Evolutionary conservation across 352 stramenopile genomes (phyloP).

Genomic region (Globisporangium perplexum): DNA sequence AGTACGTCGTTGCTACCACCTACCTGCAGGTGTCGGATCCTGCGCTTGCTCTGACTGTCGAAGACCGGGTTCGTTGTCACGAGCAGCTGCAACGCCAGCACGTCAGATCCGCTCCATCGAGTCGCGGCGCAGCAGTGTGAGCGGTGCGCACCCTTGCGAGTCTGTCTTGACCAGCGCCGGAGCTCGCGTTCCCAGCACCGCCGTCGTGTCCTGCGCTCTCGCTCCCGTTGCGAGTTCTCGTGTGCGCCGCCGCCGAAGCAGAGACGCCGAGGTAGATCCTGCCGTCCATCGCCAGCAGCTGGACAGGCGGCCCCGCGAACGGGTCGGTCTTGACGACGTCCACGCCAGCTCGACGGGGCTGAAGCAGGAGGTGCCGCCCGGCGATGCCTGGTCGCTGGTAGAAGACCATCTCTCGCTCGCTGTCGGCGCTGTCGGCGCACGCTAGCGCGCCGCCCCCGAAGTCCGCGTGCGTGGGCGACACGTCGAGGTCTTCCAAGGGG

Average conservation of each 20-base stretch:
- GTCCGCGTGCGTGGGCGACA: conserved; percentile 8
- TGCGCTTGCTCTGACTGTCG: conserved; percentile 23
- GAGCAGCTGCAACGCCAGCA: conserved; percentile 18
- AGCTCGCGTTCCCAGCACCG: background rate
- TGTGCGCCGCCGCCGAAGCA: background rate
- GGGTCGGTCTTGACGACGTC: conserved; percentile 1
- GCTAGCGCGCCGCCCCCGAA: background rate
- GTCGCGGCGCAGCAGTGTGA: background rate
- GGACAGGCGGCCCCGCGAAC: conserved; percentile 21
- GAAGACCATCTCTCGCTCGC: conserved; percentile 36
- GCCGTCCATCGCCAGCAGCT: conserved; percentile 44
- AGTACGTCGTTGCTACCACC: conserved; percentile 12
- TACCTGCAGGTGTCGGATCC: conserved; percentile 37
- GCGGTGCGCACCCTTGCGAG: conserved; percentile 16
- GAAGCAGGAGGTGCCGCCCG: conserved; percentile 20
- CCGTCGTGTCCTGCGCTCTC: background rate
- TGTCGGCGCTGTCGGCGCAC: background rate
- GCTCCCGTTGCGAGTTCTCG: background rate
- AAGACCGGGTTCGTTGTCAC: conserved; percentile 34
- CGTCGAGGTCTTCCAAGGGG: conserved; percentile 19
- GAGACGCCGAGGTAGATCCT: conserved; percentile 36
- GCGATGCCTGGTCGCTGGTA: conserved; percentile 39
- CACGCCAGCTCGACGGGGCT: conserved; percentile 2
- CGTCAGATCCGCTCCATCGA: background rate
- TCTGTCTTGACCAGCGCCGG: conserved; percentile 5